Base-by-base conservation (phyloP, 78 protist species). In the Cavenderia fasciculata region DNA sequence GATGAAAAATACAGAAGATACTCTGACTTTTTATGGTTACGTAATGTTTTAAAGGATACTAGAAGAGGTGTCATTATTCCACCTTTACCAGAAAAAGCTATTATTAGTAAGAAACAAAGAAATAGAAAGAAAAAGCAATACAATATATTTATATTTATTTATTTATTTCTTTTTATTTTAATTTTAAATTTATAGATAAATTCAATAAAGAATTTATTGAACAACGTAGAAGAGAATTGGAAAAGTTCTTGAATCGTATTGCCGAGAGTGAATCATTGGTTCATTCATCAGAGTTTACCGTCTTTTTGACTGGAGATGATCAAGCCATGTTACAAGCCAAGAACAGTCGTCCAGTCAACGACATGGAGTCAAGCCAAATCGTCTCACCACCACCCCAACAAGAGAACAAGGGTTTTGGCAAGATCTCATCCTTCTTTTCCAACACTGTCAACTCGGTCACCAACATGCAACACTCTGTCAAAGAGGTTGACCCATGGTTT, bases 41-140 rank as follows among this genome's bases (percentile, higher is more conserved):
- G 93, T 74, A 77, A 87, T 34, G 46, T 40, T 11, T 59, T 87
- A 21, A 77, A 75, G 29, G 93, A 87, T 25, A 87, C 85, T 33
- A 87, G 78, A 68, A 87, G 74, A 71, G 93, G 93, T 27, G 41
- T 36, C 4, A 57, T 74, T 25, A 65, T 87, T 49, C 93, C 93
- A 77, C 85, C 85, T 38, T 38, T 87, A 40, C 93, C 93, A 57
- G 93, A 87, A 51, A 87, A 87, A 47, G 93, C 86, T 16, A 72
- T 87, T 33, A 27, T 87, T 23, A 86, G 82, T 71, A 73, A 31
- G 61, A 57, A 5, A n/a, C n/a, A n/a, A n/a, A n/a, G n/a, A n/a
- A n/a, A n/a, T n/a, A n/a, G n/a, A n/a, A n/a, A n/a, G n/a, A n/a
- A n/a, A n/a, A n/a, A n/a, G n/a, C n/a, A n/a, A n/a, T n/a, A n/a